Evolutionary conservation across 805 yeast species (phyloP), one percentile per base, ranked within the genome.

Genomic region (Metschnikowia vanudenii): DNA sequence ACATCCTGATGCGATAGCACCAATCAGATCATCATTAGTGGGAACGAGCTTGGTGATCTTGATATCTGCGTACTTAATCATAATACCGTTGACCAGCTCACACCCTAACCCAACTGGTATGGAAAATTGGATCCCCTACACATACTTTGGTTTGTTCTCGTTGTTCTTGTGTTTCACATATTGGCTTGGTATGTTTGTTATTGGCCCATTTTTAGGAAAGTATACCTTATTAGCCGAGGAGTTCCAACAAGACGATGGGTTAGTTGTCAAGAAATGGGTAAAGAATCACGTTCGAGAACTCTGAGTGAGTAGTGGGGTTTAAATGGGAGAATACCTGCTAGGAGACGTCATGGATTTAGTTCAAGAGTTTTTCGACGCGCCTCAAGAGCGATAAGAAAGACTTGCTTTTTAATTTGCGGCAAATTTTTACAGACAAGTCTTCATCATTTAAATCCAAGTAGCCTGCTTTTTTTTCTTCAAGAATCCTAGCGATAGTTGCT

Each of bases 201-300:
- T 76, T 0, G 55, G 76, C 18, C 88, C 89, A 1, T 53, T 63
- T 50, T 9, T 71, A 0, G 71, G 75, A 6, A 64, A 67, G 0
- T 84, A 84, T 54, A 62, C 61, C 4, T 58, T 84, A 22, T 63
- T 66, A 6, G 69, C 71, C 9, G 73, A 67, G 40, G 71, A 69
- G 2, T 55, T 64, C 4, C 63, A 58, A 18, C 64, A 79, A 41
- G 70, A 73, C 2, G 90, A 84, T 61, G 90, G 90, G 0, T 61
- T 84, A 42, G 68, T 67, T 4, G 69, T 82, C 1, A 81, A 79
- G 51, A 61, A 65, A 51, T 84, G 90, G 90, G 65, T 61, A 11
- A 79, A 75, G 45, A 56, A 61, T 4, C 41, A 46, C 34, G 34
- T 31, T 11, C 44, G 51, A 30, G 37, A 32, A 8, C 19, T 38